Evolutionary conservation across 225 moss, liverwort and hornwort species (phyloP).

Genomic region (Pseudoscleropodium purum): DNA sequence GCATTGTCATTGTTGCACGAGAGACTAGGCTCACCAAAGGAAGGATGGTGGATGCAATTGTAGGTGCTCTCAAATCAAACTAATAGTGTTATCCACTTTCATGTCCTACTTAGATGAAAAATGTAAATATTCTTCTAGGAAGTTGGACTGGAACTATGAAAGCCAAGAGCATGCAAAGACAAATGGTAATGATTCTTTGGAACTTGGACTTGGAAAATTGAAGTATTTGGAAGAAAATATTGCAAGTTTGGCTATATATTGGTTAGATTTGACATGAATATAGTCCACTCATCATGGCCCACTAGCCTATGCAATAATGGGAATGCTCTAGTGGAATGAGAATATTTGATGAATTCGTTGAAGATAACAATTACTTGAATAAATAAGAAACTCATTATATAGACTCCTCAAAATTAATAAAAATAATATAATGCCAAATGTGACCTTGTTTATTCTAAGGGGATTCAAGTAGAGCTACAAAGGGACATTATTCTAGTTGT

Average conservation of each 20-base stretch:
- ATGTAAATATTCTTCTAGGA: fast-evolving
- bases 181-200: background rate
- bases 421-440: no score
- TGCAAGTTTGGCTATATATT: no score
- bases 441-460: no score
- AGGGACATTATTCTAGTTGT: fast-evolving
- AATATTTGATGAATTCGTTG: background rate
- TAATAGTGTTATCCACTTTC: background rate
- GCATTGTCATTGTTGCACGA: fast-evolving
- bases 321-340: no score
- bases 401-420: no score
- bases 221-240: background rate
- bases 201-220: background rate
- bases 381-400: background rate
- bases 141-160: background rate
- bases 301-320: no score
- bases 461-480: background rate
- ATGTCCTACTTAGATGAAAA: fast-evolving
- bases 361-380: background rate
- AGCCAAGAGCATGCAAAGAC: no score
- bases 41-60: fast-evolving
- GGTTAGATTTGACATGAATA: no score
- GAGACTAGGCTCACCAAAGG: background rate
- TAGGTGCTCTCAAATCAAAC: background rate
- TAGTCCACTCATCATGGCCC: fast-evolving